Conservation (phyloP, 139 green algal genomes). For the Monoraphidium neglectum region DNA sequence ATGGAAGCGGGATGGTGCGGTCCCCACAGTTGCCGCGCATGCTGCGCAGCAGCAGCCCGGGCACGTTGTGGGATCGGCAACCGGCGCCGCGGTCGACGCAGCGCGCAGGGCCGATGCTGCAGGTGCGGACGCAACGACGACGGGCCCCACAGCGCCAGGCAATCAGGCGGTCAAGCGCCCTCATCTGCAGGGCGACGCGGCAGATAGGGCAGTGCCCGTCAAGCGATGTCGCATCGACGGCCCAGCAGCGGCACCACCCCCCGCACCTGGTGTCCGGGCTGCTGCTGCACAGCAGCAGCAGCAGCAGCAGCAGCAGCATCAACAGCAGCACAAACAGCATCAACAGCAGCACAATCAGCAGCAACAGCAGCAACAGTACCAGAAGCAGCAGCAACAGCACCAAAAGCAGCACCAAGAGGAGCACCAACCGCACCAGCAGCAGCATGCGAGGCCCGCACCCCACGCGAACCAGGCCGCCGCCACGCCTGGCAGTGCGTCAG, state of each 20-base stretch:
- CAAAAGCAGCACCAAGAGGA: neutral
- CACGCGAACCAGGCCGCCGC: neutral
- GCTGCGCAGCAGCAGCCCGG: neutral
- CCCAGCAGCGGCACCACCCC: no score
- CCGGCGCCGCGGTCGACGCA: neutral
- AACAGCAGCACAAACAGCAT: neutral
- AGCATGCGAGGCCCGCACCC: neutral
- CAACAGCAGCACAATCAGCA: neutral
- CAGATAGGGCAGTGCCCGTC: no score
- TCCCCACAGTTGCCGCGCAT: no score
- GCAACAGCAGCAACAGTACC: neutral
- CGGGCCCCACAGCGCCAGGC: no score
- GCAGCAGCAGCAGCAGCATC: neutral
- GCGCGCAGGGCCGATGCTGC: no score
- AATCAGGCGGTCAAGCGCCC: no score
- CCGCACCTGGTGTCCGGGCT: no score
- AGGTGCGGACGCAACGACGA: no score
- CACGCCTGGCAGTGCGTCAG: no score
- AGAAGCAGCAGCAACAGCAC: neutral
- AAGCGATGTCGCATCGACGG: no score
- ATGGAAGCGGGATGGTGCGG: constrained; percentile 14
- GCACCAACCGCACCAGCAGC: neutral
- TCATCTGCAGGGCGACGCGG: no score
- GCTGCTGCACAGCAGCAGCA: neutral
- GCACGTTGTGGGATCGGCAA: neutral